Conservation (phyloP, 306 rosid genomes). For the Vigna mungo region DNA sequence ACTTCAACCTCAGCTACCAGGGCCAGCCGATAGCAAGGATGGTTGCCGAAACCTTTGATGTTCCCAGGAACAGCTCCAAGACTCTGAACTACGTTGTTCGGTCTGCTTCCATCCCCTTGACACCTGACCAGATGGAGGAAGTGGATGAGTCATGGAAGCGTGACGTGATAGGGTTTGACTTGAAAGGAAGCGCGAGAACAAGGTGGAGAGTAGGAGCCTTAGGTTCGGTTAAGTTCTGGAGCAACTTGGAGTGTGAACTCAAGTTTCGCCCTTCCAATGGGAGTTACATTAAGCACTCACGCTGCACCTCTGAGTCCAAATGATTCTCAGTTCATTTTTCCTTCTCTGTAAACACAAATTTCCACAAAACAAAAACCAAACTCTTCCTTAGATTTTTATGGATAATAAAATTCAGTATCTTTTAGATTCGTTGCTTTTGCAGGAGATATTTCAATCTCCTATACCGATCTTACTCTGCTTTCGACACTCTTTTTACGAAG, state of each 20-base stretch:
- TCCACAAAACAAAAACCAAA: neutral
- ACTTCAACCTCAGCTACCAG: conserved; percentile 59
- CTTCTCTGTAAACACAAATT: conserved; percentile 11
- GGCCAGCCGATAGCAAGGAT: conserved; percentile 58
- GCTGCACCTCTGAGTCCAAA: conserved; percentile 70
- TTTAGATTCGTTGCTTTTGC: conserved; percentile 50
- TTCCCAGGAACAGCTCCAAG: conserved; percentile 54
- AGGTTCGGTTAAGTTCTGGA: conserved; percentile 68
- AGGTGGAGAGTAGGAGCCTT: conserved; percentile 70
- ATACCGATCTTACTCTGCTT: conserved; percentile 14
- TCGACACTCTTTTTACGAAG: conserved; percentile 31
- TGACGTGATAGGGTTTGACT: conserved; percentile 52
- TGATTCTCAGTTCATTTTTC: conserved; percentile 22
- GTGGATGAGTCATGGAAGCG: conserved; percentile 59
- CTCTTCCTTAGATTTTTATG: conserved; percentile 27
- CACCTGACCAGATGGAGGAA: conserved; percentile 53
- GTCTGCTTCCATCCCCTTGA: conserved; percentile 61
- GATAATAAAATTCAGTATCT: conserved; percentile 35
- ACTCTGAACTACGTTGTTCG: conserved; percentile 54
- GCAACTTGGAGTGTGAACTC: conserved; percentile 66
- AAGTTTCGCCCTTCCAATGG: conserved; percentile 68
- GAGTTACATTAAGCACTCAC: conserved; percentile 49
- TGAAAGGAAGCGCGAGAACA: conserved; percentile 63
- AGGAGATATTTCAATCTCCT: conserved; percentile 41
- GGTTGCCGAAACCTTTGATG: conserved; percentile 55